These are phyloP conservation scores for Cucurbita pepo DNA, from an alignment of 306 rosid species.

Conservation along the genomic window DNA sequence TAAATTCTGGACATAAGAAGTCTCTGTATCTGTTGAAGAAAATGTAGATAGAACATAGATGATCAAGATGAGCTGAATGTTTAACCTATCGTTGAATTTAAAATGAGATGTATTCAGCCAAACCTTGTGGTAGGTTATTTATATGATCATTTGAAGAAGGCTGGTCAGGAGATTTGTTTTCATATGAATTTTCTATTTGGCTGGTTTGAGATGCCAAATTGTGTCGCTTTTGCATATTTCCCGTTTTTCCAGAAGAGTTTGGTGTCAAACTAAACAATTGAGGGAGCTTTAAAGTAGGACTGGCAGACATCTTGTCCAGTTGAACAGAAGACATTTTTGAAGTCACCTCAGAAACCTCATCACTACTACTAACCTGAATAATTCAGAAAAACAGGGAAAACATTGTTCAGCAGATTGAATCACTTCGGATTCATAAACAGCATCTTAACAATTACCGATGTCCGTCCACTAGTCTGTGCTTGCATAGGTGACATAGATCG, in stretches of 20 bases:
- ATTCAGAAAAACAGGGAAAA: constrained; percentile 7
- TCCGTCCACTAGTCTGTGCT: constrained; percentile 64
- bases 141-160: constrained; percentile 40
- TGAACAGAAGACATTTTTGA: constrained; percentile 61
- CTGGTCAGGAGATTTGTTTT: constrained; percentile 43
- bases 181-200: constrained; percentile 51
- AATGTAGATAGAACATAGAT: constrained; percentile 1
- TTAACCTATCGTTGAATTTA: constrained; percentile 1
- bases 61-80: constrained; percentile 12
- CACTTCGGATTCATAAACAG: background rate
- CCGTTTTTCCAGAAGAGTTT: constrained; percentile 75
- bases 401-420: background rate
- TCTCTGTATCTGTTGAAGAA: constrained; percentile 34
- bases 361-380: constrained; percentile 50
- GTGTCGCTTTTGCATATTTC: constrained; percentile 59
- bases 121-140: constrained; percentile 60
- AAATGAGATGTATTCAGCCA: constrained; percentile 10
- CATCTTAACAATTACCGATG: constrained; percentile 32
- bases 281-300: constrained; percentile 93
- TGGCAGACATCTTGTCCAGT: constrained; percentile 69
- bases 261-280: constrained; percentile 84
- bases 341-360: constrained; percentile 62
- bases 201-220: constrained; percentile 41
- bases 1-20: constrained; percentile 44
- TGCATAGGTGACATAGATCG: constrained; percentile 56